These are phyloP conservation scores for Trichoderma breve DNA, from an alignment of 2,329 filamentous ascomycete genomes.

Conservation along the genomic window DNA sequence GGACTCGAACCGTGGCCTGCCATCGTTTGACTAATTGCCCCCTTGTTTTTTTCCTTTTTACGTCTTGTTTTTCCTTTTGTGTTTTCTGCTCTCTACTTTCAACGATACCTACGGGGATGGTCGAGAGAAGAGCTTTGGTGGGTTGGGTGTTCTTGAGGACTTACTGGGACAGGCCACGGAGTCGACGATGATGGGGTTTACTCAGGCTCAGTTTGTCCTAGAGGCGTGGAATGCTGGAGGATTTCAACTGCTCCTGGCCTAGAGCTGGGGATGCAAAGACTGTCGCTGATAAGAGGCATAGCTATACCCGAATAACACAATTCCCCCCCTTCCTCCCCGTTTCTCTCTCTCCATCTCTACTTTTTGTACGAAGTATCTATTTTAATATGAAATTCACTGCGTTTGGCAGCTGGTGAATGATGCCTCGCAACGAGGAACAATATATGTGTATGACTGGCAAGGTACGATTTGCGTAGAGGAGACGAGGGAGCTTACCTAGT, in stretches of 20 bases:
- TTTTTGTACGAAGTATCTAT: neutral
- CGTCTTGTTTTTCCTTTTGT: neutral
- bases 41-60: neutral
- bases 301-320: constrained; percentile 21
- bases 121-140: neutral
- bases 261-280: constrained; percentile 14
- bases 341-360: neutral
- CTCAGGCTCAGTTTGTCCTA: neutral
- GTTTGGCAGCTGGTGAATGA: neutral
- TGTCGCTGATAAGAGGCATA: constrained; percentile 19
- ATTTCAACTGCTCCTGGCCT: neutral
- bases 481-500: neutral
- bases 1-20: neutral
- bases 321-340: neutral
- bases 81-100: neutral
- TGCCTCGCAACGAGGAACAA: neutral
- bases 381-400: neutral
- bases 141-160: neutral
- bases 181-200: neutral
- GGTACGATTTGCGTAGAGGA: neutral
- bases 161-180: neutral
- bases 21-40: constrained; percentile 8
- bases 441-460: no score
- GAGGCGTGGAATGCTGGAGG: neutral
- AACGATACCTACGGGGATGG: constrained; percentile 1